Conservation (phyloP, 768 basidiomycete genomes). For the Lentinus tigrinus region DNA sequence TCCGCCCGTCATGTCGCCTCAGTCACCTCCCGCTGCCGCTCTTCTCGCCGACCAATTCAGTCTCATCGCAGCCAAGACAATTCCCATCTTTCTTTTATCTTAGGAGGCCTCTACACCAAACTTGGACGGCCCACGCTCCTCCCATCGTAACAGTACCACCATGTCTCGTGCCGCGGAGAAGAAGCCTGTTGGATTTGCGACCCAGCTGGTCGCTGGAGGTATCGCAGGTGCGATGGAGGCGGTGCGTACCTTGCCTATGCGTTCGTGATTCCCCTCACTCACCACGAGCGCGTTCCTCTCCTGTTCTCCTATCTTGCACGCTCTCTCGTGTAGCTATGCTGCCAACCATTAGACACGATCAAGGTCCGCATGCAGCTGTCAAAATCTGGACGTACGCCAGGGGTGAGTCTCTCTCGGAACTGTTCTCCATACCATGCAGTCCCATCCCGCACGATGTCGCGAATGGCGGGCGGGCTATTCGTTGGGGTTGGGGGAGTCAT, state of each 20-base stretch:
- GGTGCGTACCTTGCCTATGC: conserved; percentile 40
- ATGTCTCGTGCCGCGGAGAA: conserved; percentile 41
- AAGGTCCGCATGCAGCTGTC: conserved; percentile 99
- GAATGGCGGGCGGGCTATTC: background rate
- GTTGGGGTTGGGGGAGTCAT: too few species aligned
- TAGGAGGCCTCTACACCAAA: background rate
- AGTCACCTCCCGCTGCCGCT: background rate
- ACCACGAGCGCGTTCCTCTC: background rate
- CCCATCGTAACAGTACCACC: background rate
- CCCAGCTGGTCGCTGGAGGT: conserved; percentile 92
- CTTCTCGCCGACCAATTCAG: background rate
- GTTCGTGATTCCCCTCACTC: background rate
- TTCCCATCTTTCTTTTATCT: background rate
- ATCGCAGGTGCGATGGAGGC: conserved; percentile 94
- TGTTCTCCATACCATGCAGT: background rate
- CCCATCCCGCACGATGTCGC: background rate
- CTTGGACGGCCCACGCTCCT: background rate
- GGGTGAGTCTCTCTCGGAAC: conserved; percentile 55
- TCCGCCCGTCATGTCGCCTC: background rate
- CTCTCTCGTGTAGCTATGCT: conserved; percentile 50
- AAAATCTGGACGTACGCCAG: conserved; percentile 70
- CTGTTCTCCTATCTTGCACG: background rate
- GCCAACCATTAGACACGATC: conserved; percentile 97
- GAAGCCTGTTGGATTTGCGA: conserved; percentile 81
- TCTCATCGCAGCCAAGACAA: background rate